These are phyloP conservation scores for Boletus fagicola DNA, from an alignment of 768 basidiomycete genomes.

Conservation along the genomic window DNA sequence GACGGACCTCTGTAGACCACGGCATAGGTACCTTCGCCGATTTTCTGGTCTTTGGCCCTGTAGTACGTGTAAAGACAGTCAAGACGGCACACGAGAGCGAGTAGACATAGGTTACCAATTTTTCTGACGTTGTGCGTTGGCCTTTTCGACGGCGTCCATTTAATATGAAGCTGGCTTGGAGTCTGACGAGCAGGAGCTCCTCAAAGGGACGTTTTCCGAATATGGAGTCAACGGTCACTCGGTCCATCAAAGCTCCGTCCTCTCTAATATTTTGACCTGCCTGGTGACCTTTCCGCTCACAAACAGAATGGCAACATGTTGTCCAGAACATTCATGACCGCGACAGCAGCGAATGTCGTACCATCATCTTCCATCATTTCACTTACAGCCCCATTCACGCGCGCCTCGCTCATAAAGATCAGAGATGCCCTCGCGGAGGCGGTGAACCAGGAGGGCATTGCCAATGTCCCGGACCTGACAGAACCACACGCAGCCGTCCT, in stretches of 20 bases:
- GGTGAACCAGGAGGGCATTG: constrained; percentile 14
- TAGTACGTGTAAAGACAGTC: constrained; percentile 8
- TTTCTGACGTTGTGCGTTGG: constrained; percentile 70
- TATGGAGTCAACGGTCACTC: background rate
- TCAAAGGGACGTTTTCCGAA: constrained; percentile 6
- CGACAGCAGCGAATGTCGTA: constrained; percentile 1
- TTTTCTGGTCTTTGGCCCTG: constrained; percentile 79
- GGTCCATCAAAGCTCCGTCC: background rate
- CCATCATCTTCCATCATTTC: constrained; percentile 27
- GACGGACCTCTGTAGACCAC: constrained; percentile 86
- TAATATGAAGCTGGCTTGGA: background rate
- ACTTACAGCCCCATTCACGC: constrained; percentile 38
- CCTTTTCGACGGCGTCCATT: constrained; percentile 80
- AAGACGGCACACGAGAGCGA: background rate
- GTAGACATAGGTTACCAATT: constrained; percentile 47
- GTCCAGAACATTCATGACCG: constrained; percentile 25
- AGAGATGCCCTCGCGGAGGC: constrained; percentile 26
- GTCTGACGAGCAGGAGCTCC: background rate
- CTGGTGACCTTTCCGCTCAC: background rate
- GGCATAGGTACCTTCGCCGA: constrained; percentile 93
- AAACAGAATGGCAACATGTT: constrained; percentile 28
- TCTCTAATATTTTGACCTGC: background rate
- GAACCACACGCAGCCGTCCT: constrained; percentile 65
- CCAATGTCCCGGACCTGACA: constrained; percentile 18
- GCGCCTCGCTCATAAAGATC: constrained; percentile 33